Evolutionary conservation across 2,329 filamentous ascomycete species (phyloP), one percentile per base, ranked within the genome.

Genomic region (Penicillium sp.): DNA sequence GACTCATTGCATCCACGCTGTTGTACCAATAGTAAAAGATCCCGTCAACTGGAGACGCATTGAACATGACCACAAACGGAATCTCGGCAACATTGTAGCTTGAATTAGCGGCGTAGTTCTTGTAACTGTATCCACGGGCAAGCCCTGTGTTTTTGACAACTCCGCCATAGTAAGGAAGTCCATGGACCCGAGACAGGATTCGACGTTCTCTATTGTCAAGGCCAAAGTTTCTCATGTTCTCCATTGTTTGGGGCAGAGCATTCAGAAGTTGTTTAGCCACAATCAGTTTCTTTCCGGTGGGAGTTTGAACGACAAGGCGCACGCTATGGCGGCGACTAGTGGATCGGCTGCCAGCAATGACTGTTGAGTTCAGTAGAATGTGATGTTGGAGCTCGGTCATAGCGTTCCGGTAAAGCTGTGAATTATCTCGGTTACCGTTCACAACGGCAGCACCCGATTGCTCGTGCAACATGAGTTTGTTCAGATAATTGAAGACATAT

Each of bases 181-280:
- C 0, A 57, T 68, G 50, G 70, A 68, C n/a, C 47, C 54, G 55
- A 14, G 31, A 34, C 9, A 34, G 31, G 77, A 76, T 50, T 76
- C 67, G 3, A 50, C 16, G 49, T 51, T 82, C 79, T 0, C 58
- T 38, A 0, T 45, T 1, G 34, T 60, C 63, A 5, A 80, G 64
- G 50, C 74, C 73, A 54, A 77, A 76, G 0, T 60, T 62, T 0
- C 50, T 5, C 4, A 80, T 64, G 45, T 69, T 72, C 0, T 69
- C 57, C 4, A 73, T 42, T 29, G 66, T 67, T 3, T 75, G 77
- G 0, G 77, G 78, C 8, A 76, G 70, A n/a, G 76, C 64, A 16
- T 76, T 66, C 10, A 81, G 56, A 1, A 81, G 59, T 48, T 76
- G 73, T 34, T 71, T 71, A 3, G 75, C 74, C 42, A 65, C 54